Conservation (phyloP, 2,329 filamentous ascomycete species). For the Cercospora brassicicola region DNA sequence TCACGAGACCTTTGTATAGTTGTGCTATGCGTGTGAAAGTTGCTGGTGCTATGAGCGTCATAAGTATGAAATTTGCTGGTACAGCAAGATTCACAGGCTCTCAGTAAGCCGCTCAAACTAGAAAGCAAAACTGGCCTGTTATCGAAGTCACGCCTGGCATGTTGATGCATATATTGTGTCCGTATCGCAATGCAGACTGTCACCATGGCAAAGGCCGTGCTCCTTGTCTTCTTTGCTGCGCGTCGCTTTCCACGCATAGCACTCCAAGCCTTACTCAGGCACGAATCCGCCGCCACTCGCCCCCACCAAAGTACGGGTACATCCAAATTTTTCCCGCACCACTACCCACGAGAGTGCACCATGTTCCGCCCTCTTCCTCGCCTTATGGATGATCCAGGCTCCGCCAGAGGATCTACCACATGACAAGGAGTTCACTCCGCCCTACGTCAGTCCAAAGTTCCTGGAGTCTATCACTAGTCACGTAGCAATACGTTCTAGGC, state of each 20-base stretch:
- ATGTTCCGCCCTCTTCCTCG: neutral
- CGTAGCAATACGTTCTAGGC: neutral
- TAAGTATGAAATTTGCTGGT: neutral
- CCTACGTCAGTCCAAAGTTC: neutral
- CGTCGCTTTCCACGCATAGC: neutral
- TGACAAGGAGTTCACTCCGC: neutral
- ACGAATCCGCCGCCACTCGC: neutral
- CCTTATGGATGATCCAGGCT: neutral
- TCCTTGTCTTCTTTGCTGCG: neutral
- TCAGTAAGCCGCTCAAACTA: neutral
- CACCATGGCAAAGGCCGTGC: neutral
- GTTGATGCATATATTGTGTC: neutral
- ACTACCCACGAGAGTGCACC: neutral
- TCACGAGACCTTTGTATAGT: neutral
- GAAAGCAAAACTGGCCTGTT: neutral
- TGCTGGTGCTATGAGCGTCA: neutral
- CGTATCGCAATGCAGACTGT: neutral
- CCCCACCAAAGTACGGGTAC: neutral
- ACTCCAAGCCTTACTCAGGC: neutral
- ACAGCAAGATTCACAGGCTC: neutral
- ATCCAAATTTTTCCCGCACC: neutral
- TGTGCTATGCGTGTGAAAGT: neutral
- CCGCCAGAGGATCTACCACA: neutral
- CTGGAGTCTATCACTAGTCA: neutral
- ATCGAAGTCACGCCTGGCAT: neutral